These are phyloP conservation scores for Alternaria sp. DNA, from an alignment of 2,329 filamentous ascomycete species.

Conservation along the genomic window DNA sequence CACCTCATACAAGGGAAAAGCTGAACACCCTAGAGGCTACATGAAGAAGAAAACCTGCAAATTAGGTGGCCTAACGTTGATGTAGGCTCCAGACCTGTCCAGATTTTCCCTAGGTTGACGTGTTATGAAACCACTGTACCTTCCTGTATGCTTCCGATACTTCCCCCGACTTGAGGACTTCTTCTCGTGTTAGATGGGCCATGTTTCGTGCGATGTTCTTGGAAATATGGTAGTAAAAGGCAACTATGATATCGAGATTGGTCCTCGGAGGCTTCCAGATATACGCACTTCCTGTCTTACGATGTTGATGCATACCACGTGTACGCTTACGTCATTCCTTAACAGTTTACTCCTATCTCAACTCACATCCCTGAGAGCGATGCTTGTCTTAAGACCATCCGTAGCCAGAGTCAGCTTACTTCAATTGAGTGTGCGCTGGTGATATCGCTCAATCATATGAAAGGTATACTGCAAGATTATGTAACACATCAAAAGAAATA, in stretches of 20 bases:
- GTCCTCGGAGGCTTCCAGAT: not conserved
- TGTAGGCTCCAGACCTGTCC: no score
- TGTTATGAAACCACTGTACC: no score
- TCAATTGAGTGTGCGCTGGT: no score
- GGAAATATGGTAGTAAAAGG: no score
- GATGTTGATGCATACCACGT: not conserved
- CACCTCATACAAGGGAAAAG: no score
- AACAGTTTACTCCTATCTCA: not conserved
- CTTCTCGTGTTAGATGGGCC: conserved; percentile 37
- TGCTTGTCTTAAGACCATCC: no score
- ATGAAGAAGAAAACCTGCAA: no score
- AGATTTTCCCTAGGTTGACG: no score
- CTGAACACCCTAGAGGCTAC: no score
- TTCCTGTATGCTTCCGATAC: conserved; percentile 27
- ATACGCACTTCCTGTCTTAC: not conserved
- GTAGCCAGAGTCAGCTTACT: not conserved
- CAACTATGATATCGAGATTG: no score
- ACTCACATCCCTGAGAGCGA: not conserved
- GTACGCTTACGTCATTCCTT: not conserved
- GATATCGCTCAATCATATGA: not conserved
- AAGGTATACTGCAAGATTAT: not conserved
- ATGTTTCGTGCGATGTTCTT: conserved; percentile 6
- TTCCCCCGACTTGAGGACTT: conserved; percentile 29
- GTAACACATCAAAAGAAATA: not conserved
- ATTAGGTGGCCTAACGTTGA: no score